These are phyloP conservation scores for Trypanosoma rangeli DNA, from an alignment of 208 protist genomes.

Conservation along the genomic window DNA sequence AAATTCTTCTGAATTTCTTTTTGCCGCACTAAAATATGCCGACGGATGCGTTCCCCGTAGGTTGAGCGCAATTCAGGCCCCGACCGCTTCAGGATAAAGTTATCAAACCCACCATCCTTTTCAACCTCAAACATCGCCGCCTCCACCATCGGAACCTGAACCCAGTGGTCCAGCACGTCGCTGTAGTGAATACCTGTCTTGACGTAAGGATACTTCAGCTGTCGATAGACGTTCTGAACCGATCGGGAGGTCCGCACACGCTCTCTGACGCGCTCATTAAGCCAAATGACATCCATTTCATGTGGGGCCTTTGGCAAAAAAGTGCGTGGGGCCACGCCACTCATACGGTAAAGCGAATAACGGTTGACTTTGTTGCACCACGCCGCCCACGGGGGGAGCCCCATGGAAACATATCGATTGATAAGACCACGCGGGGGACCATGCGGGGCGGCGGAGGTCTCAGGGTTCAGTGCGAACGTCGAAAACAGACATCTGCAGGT, in stretches of 20 bases:
- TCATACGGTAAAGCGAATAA: conserved; percentile 86
- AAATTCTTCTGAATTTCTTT: conserved; percentile 92
- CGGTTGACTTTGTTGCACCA: conserved; percentile 88
- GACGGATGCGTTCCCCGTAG: conserved; percentile 87
- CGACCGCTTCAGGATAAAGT: conserved; percentile 85
- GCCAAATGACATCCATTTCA: conserved; percentile 91
- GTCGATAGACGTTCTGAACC: conserved; percentile 88
- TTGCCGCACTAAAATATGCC: conserved; percentile 87
- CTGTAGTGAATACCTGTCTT: conserved; percentile 89
- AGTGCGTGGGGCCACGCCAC: conserved; percentile 62
- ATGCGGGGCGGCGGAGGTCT: conserved; percentile 78
- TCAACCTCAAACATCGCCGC: conserved; percentile 88
- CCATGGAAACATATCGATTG: conserved; percentile 90
- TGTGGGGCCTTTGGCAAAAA: conserved; percentile 82
- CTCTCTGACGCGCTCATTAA: conserved; percentile 88
- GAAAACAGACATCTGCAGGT: conserved; percentile 51
- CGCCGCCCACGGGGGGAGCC: conserved; percentile 88
- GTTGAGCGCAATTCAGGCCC: conserved; percentile 85
- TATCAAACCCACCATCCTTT: conserved; percentile 88
- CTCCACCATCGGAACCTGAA: conserved; percentile 91
- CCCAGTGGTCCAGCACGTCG: conserved; percentile 88
- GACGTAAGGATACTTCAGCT: conserved; percentile 90
- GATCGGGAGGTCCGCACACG: conserved; percentile 84
- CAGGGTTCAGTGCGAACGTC: conserved; percentile 82
- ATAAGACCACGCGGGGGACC: conserved; percentile 84